These are phyloP conservation scores for Myxozyma vanderwaltii DNA, from an alignment of 805 yeast species.

Conservation along the genomic window DNA sequence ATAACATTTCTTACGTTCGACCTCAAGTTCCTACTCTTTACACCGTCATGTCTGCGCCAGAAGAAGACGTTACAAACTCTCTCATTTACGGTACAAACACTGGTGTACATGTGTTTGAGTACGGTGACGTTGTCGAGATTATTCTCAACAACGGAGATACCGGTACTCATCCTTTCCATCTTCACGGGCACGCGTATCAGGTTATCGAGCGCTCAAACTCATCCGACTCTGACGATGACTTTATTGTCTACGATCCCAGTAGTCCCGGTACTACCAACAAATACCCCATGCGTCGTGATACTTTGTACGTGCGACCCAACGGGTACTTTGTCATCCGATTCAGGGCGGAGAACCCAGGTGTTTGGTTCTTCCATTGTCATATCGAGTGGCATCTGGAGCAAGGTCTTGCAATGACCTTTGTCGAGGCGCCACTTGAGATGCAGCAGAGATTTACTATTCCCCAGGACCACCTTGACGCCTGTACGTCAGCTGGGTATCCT, in stretches of 20 bases:
- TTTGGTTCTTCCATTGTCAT: constrained; percentile 98
- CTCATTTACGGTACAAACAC: constrained; percentile 82
- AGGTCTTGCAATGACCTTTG: constrained; percentile 78
- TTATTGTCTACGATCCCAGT: constrained; percentile 58
- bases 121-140: constrained; percentile 72
- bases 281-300: constrained; percentile 83
- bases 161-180: constrained; percentile 96
- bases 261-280: constrained; percentile 59
- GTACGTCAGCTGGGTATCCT: constrained; percentile 58
- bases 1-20: constrained; percentile 71
- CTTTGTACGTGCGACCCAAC: constrained; percentile 74
- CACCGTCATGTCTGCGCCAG: constrained; percentile 61
- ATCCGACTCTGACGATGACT: constrained; percentile 54
- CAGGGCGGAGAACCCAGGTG: constrained; percentile 94
- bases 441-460: constrained; percentile 58
- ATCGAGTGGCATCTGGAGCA: constrained; percentile 98
- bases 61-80: constrained; percentile 52
- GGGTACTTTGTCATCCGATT: constrained; percentile 85
- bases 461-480: constrained; percentile 57
- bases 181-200: constrained; percentile 94
- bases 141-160: constrained; percentile 84
- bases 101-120: constrained; percentile 67
- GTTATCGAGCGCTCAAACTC: constrained; percentile 69
- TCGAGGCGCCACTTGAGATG: constrained; percentile 80
- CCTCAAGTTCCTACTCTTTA: constrained; percentile 86